Conservation (phyloP, 768 basidiomycete species). For the Suillus placidus region DNA sequence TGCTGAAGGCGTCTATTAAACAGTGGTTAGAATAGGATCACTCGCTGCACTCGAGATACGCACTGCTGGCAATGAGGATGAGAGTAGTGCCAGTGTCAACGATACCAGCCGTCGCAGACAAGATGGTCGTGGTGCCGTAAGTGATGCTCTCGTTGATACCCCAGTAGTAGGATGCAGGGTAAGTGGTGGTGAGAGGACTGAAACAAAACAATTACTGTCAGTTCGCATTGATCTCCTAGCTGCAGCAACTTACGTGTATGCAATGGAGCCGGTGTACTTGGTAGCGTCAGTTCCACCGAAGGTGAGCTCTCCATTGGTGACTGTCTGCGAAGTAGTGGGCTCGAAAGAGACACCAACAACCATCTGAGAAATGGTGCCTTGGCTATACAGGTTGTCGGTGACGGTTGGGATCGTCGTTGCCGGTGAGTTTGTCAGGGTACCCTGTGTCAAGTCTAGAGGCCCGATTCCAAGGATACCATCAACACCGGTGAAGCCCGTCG, state of each 20-base stretch:
- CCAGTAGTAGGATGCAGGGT: background rate
- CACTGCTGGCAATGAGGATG: constrained; percentile 1
- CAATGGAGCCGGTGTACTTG: background rate
- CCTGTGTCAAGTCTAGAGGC: background rate
- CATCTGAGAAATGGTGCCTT: constrained; percentile 43
- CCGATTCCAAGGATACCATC: background rate
- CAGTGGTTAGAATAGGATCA: background rate
- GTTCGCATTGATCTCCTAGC: background rate
- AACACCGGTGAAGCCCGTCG: background rate
- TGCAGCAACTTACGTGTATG: background rate
- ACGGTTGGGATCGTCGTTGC: constrained; percentile 40
- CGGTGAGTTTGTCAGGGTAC: background rate
- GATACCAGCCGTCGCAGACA: background rate
- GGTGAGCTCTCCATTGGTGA: constrained; percentile 1
- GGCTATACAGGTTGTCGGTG: constrained; percentile 52
- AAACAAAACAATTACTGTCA: background rate
- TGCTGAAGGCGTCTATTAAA: background rate
- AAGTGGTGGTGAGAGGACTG: background rate
- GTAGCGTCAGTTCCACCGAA: background rate
- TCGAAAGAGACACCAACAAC: constrained; percentile 54
- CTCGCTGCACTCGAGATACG: background rate
- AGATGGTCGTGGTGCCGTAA: background rate
- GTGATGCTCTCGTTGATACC: background rate
- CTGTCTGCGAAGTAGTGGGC: constrained; percentile 36
- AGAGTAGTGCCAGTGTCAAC: background rate